Conservation (phyloP, 805 yeast species). For the Starmera quercuum region DNA sequence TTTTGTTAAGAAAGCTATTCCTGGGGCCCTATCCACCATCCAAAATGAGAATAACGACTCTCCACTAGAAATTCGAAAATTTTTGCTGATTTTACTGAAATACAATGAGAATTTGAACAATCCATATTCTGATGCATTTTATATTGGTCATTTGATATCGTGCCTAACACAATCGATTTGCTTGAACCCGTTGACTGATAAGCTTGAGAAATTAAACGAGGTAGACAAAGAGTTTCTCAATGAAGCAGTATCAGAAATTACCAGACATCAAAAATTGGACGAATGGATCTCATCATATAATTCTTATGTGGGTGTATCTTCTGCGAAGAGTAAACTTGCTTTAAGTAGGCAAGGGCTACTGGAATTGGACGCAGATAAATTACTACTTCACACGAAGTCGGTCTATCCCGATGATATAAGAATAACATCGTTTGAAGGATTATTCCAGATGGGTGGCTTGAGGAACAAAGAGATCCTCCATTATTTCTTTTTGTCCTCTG, state of each 20-base stretch:
- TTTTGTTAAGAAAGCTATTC: slow-evolving; percentile 64
- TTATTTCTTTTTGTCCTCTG: slow-evolving; percentile 51
- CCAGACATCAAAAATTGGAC: slow-evolving; percentile 72
- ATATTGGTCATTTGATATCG: slow-evolving; percentile 49
- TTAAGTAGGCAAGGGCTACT: slow-evolving; percentile 51
- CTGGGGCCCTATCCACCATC: slow-evolving; percentile 50
- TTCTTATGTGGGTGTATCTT: slow-evolving; percentile 42
- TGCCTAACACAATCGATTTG: slow-evolving; percentile 39
- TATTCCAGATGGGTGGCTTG: slow-evolving; percentile 71
- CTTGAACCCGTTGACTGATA: slow-evolving; percentile 16
- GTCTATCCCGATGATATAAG: slow-evolving; percentile 46
- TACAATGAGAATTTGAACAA: slow-evolving; percentile 85
- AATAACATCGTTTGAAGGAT: slow-evolving; percentile 59
- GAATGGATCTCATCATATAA: slow-evolving; percentile 78
- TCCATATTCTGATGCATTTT: slow-evolving; percentile 64
- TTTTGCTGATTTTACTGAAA: slow-evolving; percentile 63
- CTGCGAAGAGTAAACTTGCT: slow-evolving; percentile 51
- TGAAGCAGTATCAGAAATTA: slow-evolving; percentile 57
- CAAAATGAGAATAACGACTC: slow-evolving; percentile 57
- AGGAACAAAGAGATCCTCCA: slow-evolving; percentile 52
- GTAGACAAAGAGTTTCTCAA: slow-evolving; percentile 30
- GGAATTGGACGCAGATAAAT: slow-evolving; percentile 43
- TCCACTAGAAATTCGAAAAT: slow-evolving; percentile 49
- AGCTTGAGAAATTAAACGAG: slow-evolving; percentile 9
- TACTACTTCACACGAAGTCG: slow-evolving; percentile 44